Percentiles rank a stretch among this genome's conserved stretches.
Evolutionary conservation across 2,329 filamentous ascomycete species (phyloP).

Genomic region (Aspergillus awamori): DNA sequence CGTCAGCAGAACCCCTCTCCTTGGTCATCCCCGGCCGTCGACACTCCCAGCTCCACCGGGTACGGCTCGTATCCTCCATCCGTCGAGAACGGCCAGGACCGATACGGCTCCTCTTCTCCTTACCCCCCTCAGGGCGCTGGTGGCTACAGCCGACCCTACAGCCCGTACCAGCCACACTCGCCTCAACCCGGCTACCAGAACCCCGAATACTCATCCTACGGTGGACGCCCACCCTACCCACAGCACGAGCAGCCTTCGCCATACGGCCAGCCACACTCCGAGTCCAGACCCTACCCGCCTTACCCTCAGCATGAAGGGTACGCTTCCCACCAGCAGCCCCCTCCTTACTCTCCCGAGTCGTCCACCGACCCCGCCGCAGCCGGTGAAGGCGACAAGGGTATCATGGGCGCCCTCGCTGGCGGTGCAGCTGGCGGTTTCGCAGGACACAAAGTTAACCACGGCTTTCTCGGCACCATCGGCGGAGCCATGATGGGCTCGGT

Average conservation of each 20-base stretch:
- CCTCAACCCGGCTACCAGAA: conserved; percentile 2
- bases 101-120: not conserved
- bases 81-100: not conserved
- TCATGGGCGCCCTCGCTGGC: conserved; percentile 49
- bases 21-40: not conserved
- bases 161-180: not conserved
- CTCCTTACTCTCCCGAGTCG: conserved; percentile 1
- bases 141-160: not conserved
- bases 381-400: conserved; percentile 45
- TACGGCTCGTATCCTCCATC: not conserved
- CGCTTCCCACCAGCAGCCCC: not conserved
- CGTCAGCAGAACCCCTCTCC: conserved; percentile 3
- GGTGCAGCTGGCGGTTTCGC: conserved; percentile 48
- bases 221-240: not conserved
- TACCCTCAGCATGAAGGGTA: conserved; percentile 8
- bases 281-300: conserved; percentile 6
- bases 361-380: conserved; percentile 1
- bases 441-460: conserved; percentile 50
- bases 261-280: not conserved
- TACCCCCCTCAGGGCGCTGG: not conserved
- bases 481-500: conserved; percentile 50
- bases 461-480: conserved; percentile 49
- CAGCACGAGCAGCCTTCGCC: not conserved
- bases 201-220: not conserved
- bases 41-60: not conserved